Percentiles rank a stretch among this genome's conserved stretches.
Conservation (phyloP, 1,284 basidiomycete species). For the Heterobasidion parviporum region DNA sequence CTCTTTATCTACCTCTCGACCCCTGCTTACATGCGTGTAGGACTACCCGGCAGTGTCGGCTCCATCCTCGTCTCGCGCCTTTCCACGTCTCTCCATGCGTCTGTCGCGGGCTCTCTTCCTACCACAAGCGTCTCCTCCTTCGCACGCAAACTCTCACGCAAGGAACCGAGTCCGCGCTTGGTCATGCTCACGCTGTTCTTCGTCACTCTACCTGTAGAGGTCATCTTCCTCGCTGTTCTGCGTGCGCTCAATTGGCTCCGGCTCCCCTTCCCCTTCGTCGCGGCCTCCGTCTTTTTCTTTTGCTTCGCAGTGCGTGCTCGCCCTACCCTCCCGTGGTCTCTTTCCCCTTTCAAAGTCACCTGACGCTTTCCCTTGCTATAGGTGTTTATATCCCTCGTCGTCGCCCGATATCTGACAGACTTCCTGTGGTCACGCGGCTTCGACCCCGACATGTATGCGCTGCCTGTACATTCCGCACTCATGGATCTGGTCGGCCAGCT, state of each 20-base stretch:
- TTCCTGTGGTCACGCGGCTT: constrained; percentile 77
- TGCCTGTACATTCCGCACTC: constrained; percentile 85
- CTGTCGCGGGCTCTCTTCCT: constrained; percentile 21
- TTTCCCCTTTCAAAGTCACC: background rate
- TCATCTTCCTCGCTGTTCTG: constrained; percentile 64
- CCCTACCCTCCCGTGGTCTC: background rate
- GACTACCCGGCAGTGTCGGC: constrained; percentile 82
- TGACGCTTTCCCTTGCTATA: constrained; percentile 19
- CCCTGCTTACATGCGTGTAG: constrained; percentile 25
- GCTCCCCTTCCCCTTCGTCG: constrained; percentile 58
- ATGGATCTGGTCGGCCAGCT: constrained; percentile 91
- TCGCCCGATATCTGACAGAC: constrained; percentile 66
- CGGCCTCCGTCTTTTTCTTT: constrained; percentile 62
- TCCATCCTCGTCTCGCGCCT: constrained; percentile 89
- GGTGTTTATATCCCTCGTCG: constrained; percentile 62
- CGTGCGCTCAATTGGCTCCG: constrained; percentile 69
- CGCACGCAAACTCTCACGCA: constrained; percentile 4
- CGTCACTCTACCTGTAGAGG: constrained; percentile 71
- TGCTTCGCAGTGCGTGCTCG: constrained; percentile 57
- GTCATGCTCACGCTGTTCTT: constrained; percentile 62
- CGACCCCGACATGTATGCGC: constrained; percentile 91
- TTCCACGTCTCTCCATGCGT: constrained; percentile 77
- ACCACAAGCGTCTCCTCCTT: constrained; percentile 2
- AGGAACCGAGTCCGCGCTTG: constrained; percentile 35
- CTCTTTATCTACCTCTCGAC: background rate